These are phyloP conservation scores for Penicillium capsulatum DNA, from an alignment of 2,329 filamentous ascomycete genomes.

Conservation along the genomic window DNA sequence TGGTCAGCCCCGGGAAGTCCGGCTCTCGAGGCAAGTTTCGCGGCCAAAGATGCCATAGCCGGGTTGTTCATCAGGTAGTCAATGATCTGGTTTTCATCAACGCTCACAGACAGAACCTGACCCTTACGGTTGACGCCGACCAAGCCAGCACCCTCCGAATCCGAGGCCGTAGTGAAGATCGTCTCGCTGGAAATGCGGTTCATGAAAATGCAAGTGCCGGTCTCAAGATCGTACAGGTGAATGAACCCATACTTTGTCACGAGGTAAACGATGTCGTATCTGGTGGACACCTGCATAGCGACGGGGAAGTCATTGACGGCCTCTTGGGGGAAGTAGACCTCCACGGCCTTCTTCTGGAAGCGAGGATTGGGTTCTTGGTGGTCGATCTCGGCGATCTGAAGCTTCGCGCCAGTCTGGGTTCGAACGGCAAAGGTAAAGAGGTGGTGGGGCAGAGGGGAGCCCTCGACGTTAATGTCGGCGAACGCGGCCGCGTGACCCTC, in stretches of 20 bases:
- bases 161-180: conserved; percentile 89
- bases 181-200: conserved; percentile 99
- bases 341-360: conserved; percentile 93
- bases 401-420: conserved; percentile 81
- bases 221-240: conserved; percentile 96
- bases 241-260: conserved; percentile 99
- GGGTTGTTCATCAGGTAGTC: conserved; percentile 95
- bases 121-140: conserved; percentile 96
- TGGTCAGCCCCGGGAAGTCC: conserved; percentile 91
- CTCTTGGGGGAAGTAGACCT: conserved; percentile 95
- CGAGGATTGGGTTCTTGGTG: conserved; percentile 82
- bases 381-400: conserved; percentile 97
- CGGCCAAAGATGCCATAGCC: conserved; percentile 85
- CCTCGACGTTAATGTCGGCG: conserved; percentile 81
- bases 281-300: conserved; percentile 92
- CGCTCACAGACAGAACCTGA: conserved; percentile 87
- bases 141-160: conserved; percentile 79
- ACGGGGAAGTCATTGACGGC: conserved; percentile 97
- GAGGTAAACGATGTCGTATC: conserved; percentile 94
- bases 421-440: conserved; percentile 96
- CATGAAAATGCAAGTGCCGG: conserved; percentile 95
- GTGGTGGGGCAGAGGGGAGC: conserved; percentile 84
- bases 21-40: conserved; percentile 92
- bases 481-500: conserved; percentile 96
- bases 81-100: conserved; percentile 87